phyloP scores from a whole-genome alignment of 129 eudicot genomes.

The Deinandra increscens region DNA sequence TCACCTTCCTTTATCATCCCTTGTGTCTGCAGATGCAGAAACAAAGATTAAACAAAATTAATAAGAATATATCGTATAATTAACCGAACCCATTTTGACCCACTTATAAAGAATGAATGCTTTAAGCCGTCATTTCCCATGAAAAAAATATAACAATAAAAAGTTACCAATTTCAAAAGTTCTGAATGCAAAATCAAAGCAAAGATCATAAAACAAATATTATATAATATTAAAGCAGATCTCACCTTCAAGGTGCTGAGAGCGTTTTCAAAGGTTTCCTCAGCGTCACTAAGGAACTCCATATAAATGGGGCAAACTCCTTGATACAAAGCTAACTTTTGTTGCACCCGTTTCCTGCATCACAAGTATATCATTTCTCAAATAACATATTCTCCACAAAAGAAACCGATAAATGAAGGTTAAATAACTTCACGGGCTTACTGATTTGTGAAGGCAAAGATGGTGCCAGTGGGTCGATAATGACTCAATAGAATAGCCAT shows the following conservation, averaged over 20 bases:
- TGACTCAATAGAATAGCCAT: conserved; percentile 89
- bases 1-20: conserved; percentile 97
- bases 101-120: neutral
- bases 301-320: conserved; percentile 92
- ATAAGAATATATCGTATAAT: too few relatives aligned
- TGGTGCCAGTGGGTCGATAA: conserved; percentile 93
- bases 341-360: conserved; percentile 86
- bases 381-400: neutral
- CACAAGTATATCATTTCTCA: conserved; percentile 4
- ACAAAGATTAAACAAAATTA: neutral
- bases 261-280: conserved; percentile 73
- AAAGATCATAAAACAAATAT: neutral
- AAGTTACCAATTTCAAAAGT: neutral
- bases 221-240: conserved; percentile 11
- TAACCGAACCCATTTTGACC: neutral
- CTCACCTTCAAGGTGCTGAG: conserved; percentile 59
- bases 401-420: neutral
- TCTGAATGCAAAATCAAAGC: neutral
- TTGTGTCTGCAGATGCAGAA: conserved; percentile 51
- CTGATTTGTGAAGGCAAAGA: conserved; percentile 97
- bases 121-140: too few relatives aligned
- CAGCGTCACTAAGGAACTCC: conserved; percentile 84
- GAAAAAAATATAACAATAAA: neutral
- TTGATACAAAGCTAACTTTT: conserved; percentile 86
- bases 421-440: conserved; percentile 38